Evolutionary conservation across 352 stramenopile genomes (phyloP).

Genomic region (Pythium rishiriense): DNA sequence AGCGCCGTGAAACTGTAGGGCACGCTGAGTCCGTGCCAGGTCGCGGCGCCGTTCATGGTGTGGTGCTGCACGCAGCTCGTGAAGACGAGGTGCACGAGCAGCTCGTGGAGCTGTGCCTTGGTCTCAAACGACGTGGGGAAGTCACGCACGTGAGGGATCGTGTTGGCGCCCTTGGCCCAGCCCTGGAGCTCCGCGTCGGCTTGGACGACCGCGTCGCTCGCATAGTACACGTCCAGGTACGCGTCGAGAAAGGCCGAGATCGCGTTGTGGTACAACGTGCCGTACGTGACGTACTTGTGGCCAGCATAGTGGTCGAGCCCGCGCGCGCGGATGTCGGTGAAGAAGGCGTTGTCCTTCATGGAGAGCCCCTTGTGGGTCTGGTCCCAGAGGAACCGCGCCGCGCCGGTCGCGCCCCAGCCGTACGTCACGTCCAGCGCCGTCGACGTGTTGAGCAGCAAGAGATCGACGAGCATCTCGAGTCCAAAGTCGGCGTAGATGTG

Average conservation of each 20-base stretch:
- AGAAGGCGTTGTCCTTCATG: conserved; percentile 25
- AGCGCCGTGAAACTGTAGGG: conserved; percentile 15
- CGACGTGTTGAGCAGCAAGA: conserved; percentile 43
- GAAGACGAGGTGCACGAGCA: conserved; percentile 24
- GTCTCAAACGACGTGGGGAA: conserved; percentile 16
- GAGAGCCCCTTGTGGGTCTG: conserved; percentile 19
- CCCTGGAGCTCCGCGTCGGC: conserved; percentile 36
- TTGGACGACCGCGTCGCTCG: conserved; percentile 27
- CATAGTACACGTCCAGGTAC: conserved; percentile 40
- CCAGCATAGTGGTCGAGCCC: conserved; percentile 32
- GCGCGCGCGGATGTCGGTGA: conserved; percentile 6
- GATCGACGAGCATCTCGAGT: conserved; percentile 21
- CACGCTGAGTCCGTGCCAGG: conserved; percentile 20
- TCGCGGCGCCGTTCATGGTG: conserved; percentile 22
- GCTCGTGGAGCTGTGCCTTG: conserved; percentile 5
- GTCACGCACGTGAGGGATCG: conserved; percentile 10
- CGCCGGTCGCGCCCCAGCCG: conserved; percentile 41
- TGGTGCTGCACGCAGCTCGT: conserved; percentile 26
- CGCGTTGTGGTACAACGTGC: conserved; percentile 31
- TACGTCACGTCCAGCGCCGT: conserved; percentile 48
- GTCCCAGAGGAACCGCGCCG: conserved; percentile 34
- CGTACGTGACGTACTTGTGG: conserved; percentile 42
- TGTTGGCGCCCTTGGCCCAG: conserved; percentile 8
- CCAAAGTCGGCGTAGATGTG: background rate
- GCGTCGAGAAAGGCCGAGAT: conserved; percentile 28